phyloP scores from a whole-genome alignment of 176 grass and related monocot genomes.

The Bothriochloa decipiens region DNA sequence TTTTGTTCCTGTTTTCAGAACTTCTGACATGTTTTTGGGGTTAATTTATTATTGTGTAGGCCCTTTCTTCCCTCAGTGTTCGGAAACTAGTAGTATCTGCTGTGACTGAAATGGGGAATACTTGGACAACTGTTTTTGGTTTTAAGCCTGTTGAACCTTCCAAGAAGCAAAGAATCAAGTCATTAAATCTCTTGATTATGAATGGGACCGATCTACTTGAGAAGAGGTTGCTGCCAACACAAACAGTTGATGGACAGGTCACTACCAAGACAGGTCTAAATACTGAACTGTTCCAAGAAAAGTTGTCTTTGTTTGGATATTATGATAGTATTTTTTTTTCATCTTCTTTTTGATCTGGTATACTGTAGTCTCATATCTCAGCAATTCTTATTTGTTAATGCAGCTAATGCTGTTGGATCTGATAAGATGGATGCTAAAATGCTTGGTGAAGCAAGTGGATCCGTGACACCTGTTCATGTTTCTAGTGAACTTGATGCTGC shows the following conservation, averaged over 20 bases:
- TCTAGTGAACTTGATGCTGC: slow-evolving; percentile 37
- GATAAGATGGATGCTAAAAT: slow-evolving; percentile 38
- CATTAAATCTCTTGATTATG: slow-evolving; percentile 77
- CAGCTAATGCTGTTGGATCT: slow-evolving; percentile 48
- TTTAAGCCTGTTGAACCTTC: slow-evolving; percentile 69
- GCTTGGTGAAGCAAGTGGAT: slow-evolving; percentile 36
- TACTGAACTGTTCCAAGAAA: slow-evolving; percentile 23
- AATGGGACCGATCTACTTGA: slow-evolving; percentile 80
- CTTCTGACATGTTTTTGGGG: slow-evolving; percentile 39
- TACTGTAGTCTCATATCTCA: slow-evolving; percentile 23
- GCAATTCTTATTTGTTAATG: slow-evolving; percentile 27
- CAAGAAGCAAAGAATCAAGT: slow-evolving; percentile 63
- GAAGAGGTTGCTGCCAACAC: slow-evolving; percentile 60
- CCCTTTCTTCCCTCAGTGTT: slow-evolving; percentile 72
- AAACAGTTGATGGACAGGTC: slow-evolving; percentile 37
- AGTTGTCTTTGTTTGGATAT: slow-evolving; percentile 10
- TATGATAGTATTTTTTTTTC: neutral
- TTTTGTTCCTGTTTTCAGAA: slow-evolving; percentile 22
- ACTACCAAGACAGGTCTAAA: slow-evolving; percentile 51
- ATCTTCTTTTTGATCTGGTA: neutral
- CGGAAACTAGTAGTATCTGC: slow-evolving; percentile 78
- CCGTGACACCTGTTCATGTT: slow-evolving; percentile 30
- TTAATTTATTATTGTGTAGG: slow-evolving; percentile 64
- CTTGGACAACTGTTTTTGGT: slow-evolving; percentile 87
- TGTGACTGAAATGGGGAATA: slow-evolving; percentile 85